Evolutionary conservation across 129 eudicot species (phyloP).

Genomic region (Flaveria robusta): DNA sequence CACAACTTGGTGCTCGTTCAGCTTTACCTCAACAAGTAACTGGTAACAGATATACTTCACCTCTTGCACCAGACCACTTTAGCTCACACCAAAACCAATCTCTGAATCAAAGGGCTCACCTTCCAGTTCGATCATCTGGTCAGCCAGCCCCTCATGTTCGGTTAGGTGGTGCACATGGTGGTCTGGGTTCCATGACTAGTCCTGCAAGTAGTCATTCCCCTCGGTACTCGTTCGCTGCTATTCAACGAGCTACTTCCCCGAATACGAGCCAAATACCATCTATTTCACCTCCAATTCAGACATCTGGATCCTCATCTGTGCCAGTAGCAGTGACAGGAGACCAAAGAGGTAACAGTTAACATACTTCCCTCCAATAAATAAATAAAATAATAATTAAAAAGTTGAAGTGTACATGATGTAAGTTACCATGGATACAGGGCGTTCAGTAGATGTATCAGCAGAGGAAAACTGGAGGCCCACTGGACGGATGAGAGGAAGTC

Average conservation of each 20-base stretch:
- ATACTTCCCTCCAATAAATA: conserved; percentile 6
- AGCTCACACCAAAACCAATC: conserved; percentile 41
- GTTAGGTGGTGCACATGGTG: conserved; percentile 28
- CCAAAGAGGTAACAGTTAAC: conserved; percentile 42
- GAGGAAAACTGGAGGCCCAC: conserved; percentile 77
- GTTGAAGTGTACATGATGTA: neutral
- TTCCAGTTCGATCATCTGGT: conserved; percentile 39
- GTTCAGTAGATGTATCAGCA: conserved; percentile 35
- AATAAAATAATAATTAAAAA: neutral
- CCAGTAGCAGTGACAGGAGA: conserved; percentile 33
- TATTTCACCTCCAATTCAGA: conserved; percentile 34
- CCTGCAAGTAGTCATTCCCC: conserved; percentile 36
- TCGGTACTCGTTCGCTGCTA: conserved; percentile 31
- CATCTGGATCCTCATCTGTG: conserved; percentile 38
- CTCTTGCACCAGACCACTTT: conserved; percentile 40
- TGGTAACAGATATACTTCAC: conserved; percentile 36
- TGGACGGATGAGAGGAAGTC: conserved; percentile 84
- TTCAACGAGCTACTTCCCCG: conserved; percentile 46
- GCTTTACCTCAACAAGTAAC: conserved; percentile 37
- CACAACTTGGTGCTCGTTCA: conserved; percentile 40
- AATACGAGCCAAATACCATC: conserved; percentile 22
- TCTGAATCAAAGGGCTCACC: conserved; percentile 33
- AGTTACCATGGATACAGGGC: conserved; percentile 19
- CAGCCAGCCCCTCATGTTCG: conserved; percentile 40
- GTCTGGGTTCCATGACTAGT: conserved; percentile 29